Evolutionary conservation across 805 yeast species (phyloP).

Genomic region (Ogataea henricii): DNA sequence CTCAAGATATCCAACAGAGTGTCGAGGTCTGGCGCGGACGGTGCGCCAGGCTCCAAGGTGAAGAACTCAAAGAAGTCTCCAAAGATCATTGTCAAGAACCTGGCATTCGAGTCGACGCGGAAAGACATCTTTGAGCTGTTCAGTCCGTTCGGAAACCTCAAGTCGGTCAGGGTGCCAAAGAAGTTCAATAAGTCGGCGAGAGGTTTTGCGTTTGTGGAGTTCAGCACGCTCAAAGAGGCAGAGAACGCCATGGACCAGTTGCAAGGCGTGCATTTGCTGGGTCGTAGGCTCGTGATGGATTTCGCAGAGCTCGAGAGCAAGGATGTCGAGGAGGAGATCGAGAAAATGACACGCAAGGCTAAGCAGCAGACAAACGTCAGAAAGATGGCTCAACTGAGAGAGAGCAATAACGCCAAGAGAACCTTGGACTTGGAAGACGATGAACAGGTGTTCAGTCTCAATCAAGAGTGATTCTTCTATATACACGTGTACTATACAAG

Average conservation of each 20-base stretch:
- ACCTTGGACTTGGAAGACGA: conserved; percentile 66
- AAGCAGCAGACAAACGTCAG: conserved; percentile 77
- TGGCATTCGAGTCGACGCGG: conserved; percentile 94
- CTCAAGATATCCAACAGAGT: conserved; percentile 82
- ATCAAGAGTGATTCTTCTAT: conserved; percentile 9
- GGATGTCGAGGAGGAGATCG: conserved; percentile 88
- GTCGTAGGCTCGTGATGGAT: conserved; percentile 91
- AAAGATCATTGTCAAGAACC: conserved; percentile 91
- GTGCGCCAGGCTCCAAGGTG: conserved; percentile 31
- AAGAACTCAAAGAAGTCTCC: conserved; percentile 49
- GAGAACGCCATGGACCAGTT: conserved; percentile 91
- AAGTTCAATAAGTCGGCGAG: conserved; percentile 93
- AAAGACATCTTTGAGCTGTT: conserved; percentile 91
- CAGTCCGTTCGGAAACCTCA: conserved; percentile 91
- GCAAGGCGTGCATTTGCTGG: conserved; percentile 94
- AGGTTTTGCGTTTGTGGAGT: conserved; percentile 98
- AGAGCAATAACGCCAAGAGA: conserved; percentile 70
- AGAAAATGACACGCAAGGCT: conserved; percentile 85
- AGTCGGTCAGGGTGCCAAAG: conserved; percentile 94
- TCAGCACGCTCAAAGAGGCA: conserved; percentile 83
- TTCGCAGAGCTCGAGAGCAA: conserved; percentile 82
- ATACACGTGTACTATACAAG: conserved; percentile 1
- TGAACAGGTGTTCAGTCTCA: conserved; percentile 37
- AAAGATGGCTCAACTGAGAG: conserved; percentile 66
- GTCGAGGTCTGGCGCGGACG: conserved; percentile 43